These are phyloP conservation scores for Solanum etuberosum DNA, from an alignment of 257 asterid species.

Conservation along the genomic window DNA sequence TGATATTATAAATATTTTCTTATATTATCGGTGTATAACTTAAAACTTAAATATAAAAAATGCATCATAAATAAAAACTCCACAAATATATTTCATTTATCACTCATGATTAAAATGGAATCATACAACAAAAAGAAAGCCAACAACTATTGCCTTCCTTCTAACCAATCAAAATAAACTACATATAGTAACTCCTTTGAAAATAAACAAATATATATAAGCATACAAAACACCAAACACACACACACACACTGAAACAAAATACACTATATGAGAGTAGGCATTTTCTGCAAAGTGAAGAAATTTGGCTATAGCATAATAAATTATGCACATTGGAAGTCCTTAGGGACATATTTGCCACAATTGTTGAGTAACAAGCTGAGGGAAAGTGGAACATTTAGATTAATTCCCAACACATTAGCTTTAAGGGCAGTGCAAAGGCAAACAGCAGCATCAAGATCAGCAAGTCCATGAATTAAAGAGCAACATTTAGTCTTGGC, in stretches of 20 bases:
- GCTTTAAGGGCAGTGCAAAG: conserved; percentile 24
- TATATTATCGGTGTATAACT: not conserved
- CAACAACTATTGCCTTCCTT: not conserved
- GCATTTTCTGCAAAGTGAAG: not conserved
- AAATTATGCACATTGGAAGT: conserved; percentile 2
- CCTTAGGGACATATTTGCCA: not conserved
- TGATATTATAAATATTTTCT: not conserved
- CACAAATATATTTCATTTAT: not conserved
- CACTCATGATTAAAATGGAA: not conserved
- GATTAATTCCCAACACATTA: conserved; percentile 5
- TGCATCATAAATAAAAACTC: not conserved
- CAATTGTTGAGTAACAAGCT: conserved; percentile 15
- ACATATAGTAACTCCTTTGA: not conserved
- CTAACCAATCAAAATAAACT: not conserved
- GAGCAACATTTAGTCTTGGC: conserved; percentile 7
- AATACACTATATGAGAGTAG: not conserved
- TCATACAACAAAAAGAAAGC: not conserved
- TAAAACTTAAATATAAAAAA: not conserved
- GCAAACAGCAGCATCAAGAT: conserved; percentile 19
- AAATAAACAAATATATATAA: not conserved
- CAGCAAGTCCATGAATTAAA: conserved; percentile 3
- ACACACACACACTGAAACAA: not conserved
- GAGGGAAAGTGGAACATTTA: not conserved
- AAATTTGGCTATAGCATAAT: not conserved
- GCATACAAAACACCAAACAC: not conserved